Percentiles rank a stretch among this genome's conserved stretches.
phyloP scores from a whole-genome alignment of 1,139 yeast species.

The Magnusiomyces fungicola region DNA sequence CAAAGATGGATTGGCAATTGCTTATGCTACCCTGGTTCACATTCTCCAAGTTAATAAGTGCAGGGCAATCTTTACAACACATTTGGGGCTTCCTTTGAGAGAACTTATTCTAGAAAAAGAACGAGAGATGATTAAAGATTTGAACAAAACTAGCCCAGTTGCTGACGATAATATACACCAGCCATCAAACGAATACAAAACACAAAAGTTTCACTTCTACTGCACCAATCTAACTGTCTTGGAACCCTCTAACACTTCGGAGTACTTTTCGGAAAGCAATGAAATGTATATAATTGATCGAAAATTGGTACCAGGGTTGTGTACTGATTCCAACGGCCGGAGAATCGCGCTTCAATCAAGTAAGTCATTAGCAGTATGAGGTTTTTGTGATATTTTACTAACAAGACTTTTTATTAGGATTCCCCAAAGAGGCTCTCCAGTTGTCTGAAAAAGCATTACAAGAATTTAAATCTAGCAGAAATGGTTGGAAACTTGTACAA shows the following conservation, averaged over 20 bases:
- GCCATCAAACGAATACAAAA: no score
- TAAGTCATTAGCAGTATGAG: neutral
- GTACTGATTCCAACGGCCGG: slow-evolving; percentile 74
- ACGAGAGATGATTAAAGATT: no score
- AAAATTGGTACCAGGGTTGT: slow-evolving; percentile 59
- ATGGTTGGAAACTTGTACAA: no score
- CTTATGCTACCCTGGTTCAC: slow-evolving; percentile 68
- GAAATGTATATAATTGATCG: slow-evolving; percentile 46
- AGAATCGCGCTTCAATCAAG: slow-evolving; percentile 68
- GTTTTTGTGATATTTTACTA: no score
- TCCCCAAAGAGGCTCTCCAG: slow-evolving; percentile 54
- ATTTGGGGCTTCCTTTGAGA: slow-evolving; percentile 68
- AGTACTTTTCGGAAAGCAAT: neutral
- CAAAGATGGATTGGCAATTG: slow-evolving; percentile 82
- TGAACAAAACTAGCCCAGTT: slow-evolving; percentile 19
- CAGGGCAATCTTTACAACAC: slow-evolving; percentile 86
- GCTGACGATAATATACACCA: no score
- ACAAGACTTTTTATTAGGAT: slow-evolving; percentile 47
- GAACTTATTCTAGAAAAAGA: slow-evolving; percentile 31
- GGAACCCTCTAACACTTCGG: neutral
- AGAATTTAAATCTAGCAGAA: neutral
- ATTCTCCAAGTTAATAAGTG: slow-evolving; percentile 53
- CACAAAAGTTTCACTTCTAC: no score
- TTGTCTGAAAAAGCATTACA: slow-evolving; percentile 22
- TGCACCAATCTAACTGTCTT: slow-evolving; percentile 42